Evolutionary conservation across 768 basidiomycete genomes (phyloP).

Genomic region (Lactarius vividus): DNA sequence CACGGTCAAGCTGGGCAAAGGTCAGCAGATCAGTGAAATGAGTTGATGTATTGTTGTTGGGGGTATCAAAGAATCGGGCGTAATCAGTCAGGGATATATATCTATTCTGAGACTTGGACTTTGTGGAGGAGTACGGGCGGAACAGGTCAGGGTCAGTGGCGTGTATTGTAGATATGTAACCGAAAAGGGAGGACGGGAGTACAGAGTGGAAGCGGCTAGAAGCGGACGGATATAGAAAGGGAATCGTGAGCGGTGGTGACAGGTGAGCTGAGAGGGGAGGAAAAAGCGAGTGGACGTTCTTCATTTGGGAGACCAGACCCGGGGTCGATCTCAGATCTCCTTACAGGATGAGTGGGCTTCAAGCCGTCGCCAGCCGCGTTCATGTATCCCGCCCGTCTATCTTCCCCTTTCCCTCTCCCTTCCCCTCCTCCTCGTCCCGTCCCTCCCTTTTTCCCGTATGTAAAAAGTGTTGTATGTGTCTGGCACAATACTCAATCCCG

Average conservation of each 20-base stretch:
- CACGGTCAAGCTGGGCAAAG: not conserved
- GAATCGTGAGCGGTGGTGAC: constrained; percentile 14
- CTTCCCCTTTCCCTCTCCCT: constrained; percentile 27
- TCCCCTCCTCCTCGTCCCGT: constrained; percentile 24
- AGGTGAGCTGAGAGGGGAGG: constrained; percentile 24
- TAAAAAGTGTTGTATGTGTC: constrained; percentile 25
- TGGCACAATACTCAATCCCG: constrained; percentile 16
- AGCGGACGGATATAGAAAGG: constrained; percentile 27
- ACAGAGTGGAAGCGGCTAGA: constrained; percentile 18
- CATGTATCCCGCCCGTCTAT: constrained; percentile 28
- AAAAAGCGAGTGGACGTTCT: constrained; percentile 27
- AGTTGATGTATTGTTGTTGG: not conserved
- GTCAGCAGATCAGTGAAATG: constrained; percentile 16
- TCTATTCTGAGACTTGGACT: constrained; percentile 1
- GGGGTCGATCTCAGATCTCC: constrained; percentile 29
- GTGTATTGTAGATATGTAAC: not conserved
- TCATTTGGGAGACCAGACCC: constrained; percentile 29
- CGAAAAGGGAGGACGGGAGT: constrained; percentile 14
- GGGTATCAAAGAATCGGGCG: not conserved
- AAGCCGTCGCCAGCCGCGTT: constrained; percentile 29
- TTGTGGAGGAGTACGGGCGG: not conserved
- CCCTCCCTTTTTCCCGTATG: constrained; percentile 27
- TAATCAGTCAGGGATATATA: constrained; percentile 6
- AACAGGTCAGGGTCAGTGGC: constrained; percentile 1
- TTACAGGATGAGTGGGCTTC: constrained; percentile 30